phyloP scores from a whole-genome alignment of 2,329 filamentous ascomycete genomes.

The Colletotrichum sp. region DNA sequence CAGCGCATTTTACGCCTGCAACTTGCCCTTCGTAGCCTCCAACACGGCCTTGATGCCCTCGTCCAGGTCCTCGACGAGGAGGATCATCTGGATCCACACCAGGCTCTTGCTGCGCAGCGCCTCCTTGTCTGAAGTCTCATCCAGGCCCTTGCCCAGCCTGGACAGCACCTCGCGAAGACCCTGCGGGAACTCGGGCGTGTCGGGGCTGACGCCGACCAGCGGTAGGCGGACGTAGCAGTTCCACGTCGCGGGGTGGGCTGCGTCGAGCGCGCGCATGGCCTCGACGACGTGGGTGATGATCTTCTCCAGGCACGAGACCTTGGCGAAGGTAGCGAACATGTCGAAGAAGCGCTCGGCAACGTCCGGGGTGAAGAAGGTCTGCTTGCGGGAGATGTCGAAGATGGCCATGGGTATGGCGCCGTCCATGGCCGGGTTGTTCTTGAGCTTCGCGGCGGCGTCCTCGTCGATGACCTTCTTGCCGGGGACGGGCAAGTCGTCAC shows the following conservation, averaged over 20 bases:
- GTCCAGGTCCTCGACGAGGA: constrained; percentile 57
- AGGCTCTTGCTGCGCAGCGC: constrained; percentile 53
- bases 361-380: constrained; percentile 70
- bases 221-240: constrained; percentile 76
- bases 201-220: constrained; percentile 67
- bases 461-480: constrained; percentile 53
- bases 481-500: constrained; percentile 49
- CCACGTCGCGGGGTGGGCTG: constrained; percentile 66
- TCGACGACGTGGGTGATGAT: constrained; percentile 78
- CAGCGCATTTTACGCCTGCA: constrained; percentile 25
- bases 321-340: constrained; percentile 74
- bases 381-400: constrained; percentile 84
- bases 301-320: constrained; percentile 66
- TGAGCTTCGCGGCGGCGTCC: constrained; percentile 55
- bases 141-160: constrained; percentile 59
- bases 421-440: constrained; percentile 82
- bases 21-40: constrained; percentile 51
- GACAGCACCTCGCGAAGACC: constrained; percentile 71
- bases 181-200: constrained; percentile 74
- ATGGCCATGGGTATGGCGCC: constrained; percentile 95
- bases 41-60: constrained; percentile 60
- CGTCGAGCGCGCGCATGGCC: constrained; percentile 63
- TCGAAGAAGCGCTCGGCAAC: constrained; percentile 81
- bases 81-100: constrained; percentile 60
- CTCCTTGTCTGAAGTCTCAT: constrained; percentile 49